A percentile compares a stretch with the other conserved stretches of the same genome.
Evolutionary conservation across 176 grass and related monocot species (phyloP).

Genomic region (Otatea glauca): DNA sequence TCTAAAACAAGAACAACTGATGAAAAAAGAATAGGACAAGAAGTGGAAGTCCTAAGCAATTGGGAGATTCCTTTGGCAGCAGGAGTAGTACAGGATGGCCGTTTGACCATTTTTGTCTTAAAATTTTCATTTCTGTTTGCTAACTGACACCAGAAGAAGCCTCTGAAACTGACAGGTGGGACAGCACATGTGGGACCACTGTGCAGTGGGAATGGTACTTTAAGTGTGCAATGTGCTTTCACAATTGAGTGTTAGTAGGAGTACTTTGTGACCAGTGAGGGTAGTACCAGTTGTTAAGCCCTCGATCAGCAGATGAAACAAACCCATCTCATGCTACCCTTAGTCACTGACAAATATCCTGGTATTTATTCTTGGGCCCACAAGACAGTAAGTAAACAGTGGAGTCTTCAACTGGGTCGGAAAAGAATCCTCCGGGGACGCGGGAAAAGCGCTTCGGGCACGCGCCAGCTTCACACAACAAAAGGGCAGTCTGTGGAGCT

Average conservation of each 20-base stretch:
- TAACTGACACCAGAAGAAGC: background rate
- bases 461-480: background rate
- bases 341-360: background rate
- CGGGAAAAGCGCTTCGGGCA: conserved; percentile 25
- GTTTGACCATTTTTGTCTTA: conserved; percentile 29
- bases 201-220: background rate
- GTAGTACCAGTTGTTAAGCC: background rate
- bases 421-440: background rate
- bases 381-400: background rate
- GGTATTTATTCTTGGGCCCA: background rate
- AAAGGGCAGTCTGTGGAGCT: no score
- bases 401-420: background rate
- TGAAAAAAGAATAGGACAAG: background rate
- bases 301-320: background rate
- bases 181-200: background rate
- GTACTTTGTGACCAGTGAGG: background rate
- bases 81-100: conserved; percentile 19
- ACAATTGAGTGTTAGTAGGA: background rate
- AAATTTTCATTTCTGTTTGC: background rate
- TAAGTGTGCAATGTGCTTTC: background rate
- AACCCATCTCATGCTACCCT: background rate
- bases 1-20: background rate
- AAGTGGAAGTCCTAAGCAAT: conserved; percentile 39
- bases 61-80: conserved; percentile 34
- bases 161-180: background rate